A percentile compares a stretch with the other conserved stretches of the same genome.
Conservation (phyloP, 2,329 filamentous ascomycete genomes). For the Colletotrichum eremochloae region DNA sequence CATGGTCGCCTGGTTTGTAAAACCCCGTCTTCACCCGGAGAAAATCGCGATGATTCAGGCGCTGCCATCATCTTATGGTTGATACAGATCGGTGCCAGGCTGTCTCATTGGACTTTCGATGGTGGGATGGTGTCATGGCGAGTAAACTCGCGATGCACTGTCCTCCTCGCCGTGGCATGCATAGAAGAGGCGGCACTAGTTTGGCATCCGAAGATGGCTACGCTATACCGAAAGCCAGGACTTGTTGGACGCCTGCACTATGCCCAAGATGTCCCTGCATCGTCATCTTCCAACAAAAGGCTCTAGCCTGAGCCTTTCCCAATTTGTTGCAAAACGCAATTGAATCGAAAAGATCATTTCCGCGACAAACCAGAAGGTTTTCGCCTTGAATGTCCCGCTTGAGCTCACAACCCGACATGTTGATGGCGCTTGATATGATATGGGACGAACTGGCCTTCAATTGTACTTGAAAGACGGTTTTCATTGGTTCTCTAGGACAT, state of each 20-base stretch:
- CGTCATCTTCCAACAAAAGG: background rate
- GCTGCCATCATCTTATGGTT: background rate
- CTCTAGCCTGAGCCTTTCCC: background rate
- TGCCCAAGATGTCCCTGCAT: background rate
- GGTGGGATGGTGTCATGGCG: background rate
- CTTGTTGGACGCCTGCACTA: background rate
- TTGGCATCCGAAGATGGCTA: background rate
- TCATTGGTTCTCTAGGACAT: constrained; percentile 36
- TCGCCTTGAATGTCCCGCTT: background rate
- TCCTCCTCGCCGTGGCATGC: background rate
- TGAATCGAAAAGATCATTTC: background rate
- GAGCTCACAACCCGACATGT: background rate
- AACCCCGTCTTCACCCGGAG: background rate
- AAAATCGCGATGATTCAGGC: background rate
- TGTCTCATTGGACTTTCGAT: background rate
- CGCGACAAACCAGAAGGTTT: background rate
- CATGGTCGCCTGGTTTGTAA: background rate
- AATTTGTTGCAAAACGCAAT: background rate
- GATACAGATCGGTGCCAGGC: background rate
- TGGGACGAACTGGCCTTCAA: background rate
- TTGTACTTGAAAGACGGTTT: no score
- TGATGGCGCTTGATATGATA: background rate
- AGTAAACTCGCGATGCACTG: background rate
- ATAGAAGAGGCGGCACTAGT: background rate
- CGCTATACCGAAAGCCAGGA: background rate